phyloP scores from a whole-genome alignment of 1,284 basidiomycete genomes.

The Malassezia psittaci region DNA sequence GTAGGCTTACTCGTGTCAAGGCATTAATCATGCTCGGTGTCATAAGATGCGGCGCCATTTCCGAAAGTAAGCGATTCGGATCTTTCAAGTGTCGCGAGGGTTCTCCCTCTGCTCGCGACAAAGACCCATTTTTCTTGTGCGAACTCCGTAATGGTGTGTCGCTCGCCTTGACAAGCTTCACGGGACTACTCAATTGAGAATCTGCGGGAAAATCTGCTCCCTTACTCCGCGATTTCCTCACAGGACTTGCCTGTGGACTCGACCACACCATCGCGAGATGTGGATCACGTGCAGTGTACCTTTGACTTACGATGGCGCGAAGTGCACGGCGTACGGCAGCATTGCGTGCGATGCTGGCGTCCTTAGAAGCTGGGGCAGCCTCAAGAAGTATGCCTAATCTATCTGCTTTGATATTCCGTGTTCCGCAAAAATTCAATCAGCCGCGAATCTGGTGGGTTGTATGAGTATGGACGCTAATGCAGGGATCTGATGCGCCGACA shows the following conservation, averaged over 20 bases:
- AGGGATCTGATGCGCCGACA: constrained; percentile 14
- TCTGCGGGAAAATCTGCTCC: too few relatives aligned
- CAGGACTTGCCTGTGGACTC: neutral
- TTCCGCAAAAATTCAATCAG: constrained; percentile 3
- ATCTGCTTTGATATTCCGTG: constrained; percentile 1
- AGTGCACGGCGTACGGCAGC: constrained; percentile 1
- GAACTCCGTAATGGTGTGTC: too few relatives aligned
- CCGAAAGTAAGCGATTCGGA: constrained; percentile 33
- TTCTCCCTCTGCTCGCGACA: neutral
- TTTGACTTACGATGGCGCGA: neutral
- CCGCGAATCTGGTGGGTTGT: constrained; percentile 12
- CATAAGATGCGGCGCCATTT: constrained; percentile 46
- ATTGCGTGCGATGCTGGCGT: constrained; percentile 1
- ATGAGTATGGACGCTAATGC: neutral
- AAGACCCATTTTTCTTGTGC: neutral
- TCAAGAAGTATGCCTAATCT: constrained; percentile 7
- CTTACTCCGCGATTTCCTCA: neutral
- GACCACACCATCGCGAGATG: constrained; percentile 2
- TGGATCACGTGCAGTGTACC: neutral
- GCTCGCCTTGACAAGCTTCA: too few relatives aligned
- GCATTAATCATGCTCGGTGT: constrained; percentile 41
- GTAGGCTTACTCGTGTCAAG: constrained; percentile 26
- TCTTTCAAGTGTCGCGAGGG: constrained; percentile 11
- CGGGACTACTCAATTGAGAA: too few relatives aligned
- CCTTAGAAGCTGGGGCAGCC: constrained; percentile 3